Conservation (phyloP, 495 filamentous ascomycete genomes). For the Glarea lozoyensis region DNA sequence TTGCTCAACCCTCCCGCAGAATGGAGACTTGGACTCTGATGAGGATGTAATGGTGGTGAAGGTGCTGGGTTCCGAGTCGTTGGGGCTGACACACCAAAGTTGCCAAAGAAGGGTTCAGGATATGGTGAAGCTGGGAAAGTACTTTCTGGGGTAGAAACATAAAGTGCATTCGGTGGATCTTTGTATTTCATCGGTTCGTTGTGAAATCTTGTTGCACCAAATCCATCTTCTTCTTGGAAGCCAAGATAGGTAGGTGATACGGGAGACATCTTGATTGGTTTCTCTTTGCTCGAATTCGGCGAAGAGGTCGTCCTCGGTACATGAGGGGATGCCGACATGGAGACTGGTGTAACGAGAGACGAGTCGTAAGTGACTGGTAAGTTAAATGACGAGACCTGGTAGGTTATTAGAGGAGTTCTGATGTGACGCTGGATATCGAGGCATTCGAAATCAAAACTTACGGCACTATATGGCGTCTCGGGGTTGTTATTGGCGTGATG, state of each 20-base stretch:
- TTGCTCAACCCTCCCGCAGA: slow-evolving; percentile 7
- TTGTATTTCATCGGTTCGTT: slow-evolving; percentile 17
- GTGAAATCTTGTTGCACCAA: slow-evolving; percentile 2
- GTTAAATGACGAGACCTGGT: slow-evolving; percentile 22
- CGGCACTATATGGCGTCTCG: slow-evolving; percentile 16
- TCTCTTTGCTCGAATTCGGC: background rate
- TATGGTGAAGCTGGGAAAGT: slow-evolving; percentile 11
- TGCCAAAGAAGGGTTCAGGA: slow-evolving; percentile 7
- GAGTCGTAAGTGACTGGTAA: slow-evolving; percentile 16
- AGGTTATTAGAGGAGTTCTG: slow-evolving; percentile 9
- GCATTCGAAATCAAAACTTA: slow-evolving; percentile 12
- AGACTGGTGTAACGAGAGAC: slow-evolving; percentile 16
- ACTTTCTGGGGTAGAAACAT: slow-evolving; percentile 7
- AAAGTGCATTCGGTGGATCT: slow-evolving; percentile 4
- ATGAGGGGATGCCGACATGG: slow-evolving; percentile 10
- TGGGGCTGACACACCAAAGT: slow-evolving; percentile 10
- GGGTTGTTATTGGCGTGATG: background rate
- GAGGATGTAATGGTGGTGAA: slow-evolving; percentile 6
- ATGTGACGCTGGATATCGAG: too few species aligned
- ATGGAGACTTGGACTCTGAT: slow-evolving; percentile 6
- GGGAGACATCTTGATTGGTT: slow-evolving; percentile 13
- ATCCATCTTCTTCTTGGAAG: slow-evolving; percentile 8
- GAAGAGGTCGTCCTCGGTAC: background rate
- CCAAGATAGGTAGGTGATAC: background rate
- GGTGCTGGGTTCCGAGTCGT: slow-evolving; percentile 8